Evolutionary conservation across 2,329 filamentous ascomycete species (phyloP), one percentile per base, ranked within the genome.

Genomic region (Talaromyces albobiverticillius): DNA sequence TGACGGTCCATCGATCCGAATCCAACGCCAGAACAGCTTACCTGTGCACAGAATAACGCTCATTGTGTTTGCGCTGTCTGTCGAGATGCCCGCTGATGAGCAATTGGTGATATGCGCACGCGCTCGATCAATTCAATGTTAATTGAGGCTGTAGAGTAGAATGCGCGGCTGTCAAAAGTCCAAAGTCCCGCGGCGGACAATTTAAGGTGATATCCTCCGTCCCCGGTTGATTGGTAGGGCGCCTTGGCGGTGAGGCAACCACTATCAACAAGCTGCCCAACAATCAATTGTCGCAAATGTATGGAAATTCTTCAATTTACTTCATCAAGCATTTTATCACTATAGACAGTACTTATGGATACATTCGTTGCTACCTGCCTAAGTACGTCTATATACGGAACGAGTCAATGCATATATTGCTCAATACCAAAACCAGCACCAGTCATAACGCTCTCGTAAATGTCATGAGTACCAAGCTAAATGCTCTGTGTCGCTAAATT

Each of bases 1-100:
- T 38, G 8, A 48, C 20, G 22, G 22, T 14, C 7, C 60, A 31
- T 31, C 13, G 29, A 6, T 11, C 3, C 29, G 29, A 36, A 18
- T 56, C 52, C 59, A 51, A 57, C 57, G 55, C 49, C 59, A 18
- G 31, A 18, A 14, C 40, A 26, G 62, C 77, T 68, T 71, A 85
- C 83, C 83, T 57, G 84, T 87, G 64, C 83, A 86, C 34, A 87
- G 75, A 64, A 87, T 86, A 57, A 87, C 84, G 61, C 82, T 85
- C 84, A 86, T 86, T 18, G 20, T 48, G n/a, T 22, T 43, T 46
- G 48, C 29, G 32, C 42, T 38, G 32, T 18, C 11, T 29, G 11
- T 4, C 5, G 36, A 40, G 36, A 18, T 40, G 36, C 36, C 9
- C 36, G 36, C 18, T 40, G 36, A 22, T 40, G 36, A 40, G 36